Conservation (phyloP, 768 basidiomycete species). For the Cyathus striatus region DNA sequence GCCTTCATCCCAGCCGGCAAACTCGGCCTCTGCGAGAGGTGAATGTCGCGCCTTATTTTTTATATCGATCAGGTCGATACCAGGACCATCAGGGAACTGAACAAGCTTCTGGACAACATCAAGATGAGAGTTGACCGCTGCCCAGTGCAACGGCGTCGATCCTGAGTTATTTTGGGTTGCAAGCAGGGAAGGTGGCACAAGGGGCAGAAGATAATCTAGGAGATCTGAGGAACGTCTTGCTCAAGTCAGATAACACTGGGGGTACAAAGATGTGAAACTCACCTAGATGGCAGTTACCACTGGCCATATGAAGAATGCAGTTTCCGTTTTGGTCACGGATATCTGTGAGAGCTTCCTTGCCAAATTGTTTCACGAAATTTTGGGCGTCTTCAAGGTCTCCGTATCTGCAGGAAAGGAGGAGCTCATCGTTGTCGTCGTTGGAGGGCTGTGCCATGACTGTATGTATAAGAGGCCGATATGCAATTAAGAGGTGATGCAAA, state of each 20-base stretch:
- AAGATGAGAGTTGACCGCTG: constrained; percentile 79
- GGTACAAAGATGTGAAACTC: constrained; percentile 13
- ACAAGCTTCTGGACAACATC: constrained; percentile 55
- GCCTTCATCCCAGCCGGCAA: constrained; percentile 78
- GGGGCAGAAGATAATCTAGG: constrained; percentile 67
- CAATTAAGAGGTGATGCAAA: background rate
- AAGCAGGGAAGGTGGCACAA: constrained; percentile 49
- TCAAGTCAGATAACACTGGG: constrained; percentile 29
- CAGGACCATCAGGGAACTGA: constrained; percentile 48
- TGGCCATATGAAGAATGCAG: constrained; percentile 79
- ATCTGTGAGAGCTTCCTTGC: constrained; percentile 37
- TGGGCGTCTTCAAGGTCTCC: constrained; percentile 81
- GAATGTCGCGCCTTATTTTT: constrained; percentile 71
- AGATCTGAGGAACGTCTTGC: constrained; percentile 58
- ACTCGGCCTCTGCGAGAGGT: constrained; percentile 79
- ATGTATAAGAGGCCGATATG: background rate
- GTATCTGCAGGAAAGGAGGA: constrained; percentile 82
- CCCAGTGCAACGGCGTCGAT: constrained; percentile 92
- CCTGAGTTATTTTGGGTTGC: constrained; percentile 60
- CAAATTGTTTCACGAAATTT: constrained; percentile 57
- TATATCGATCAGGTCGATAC: constrained; percentile 66
- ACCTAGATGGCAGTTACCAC: constrained; percentile 89
- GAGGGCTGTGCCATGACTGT: constrained; percentile 19
- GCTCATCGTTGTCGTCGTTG: constrained; percentile 59
- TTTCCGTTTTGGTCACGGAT: constrained; percentile 76